Evolutionary conservation across 2,329 filamentous ascomycete genomes (phyloP), one percentile per base, ranked within the genome.

Genomic region (Colletotrichum ledebouriae): DNA sequence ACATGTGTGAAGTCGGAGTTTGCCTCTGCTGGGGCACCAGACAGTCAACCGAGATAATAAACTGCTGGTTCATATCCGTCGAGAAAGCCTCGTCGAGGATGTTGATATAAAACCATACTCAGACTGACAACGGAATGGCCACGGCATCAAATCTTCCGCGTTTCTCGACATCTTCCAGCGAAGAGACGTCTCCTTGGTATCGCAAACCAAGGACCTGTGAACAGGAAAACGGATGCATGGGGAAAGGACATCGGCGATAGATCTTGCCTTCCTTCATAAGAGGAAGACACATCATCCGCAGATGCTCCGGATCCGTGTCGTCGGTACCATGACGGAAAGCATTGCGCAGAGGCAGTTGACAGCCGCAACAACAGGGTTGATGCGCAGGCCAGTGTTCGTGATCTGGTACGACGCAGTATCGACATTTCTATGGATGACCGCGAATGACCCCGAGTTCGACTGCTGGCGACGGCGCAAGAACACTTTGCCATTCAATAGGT

Each of bases 11-110:
- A 17, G 56, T 65, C 3, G 61, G 56, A 2, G 56, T 65, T n/a
- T 69, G 66, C 41, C 39, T 49, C n/a, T 69, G 57, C 15, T 69
- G 66, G 2, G 66, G 66, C 1, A 69, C 66, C n/a, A 69, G 4
- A 9, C 61, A 69, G 44, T 69, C 66, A 29, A 69, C 37, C 0
- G 52, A 67, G 7, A 42, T 67, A 7, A 62, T 41, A 17, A 49
- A 11, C 25, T 62, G 53, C 15, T 34, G 13, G 34, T 53, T 53
- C 39, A 57, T 56, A 9, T 37, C 58, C 9, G 52, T 60, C 9
- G 63, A 67, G 10, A 62, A 62, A 3, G 63, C 63, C 25, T 57
- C 63, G 3, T 61, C 52, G 29, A 67, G 39, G n/a, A 61, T 47
- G 10, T 17, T 56, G 9, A 52, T 29, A 44, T 65, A 42, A n/a